Conservation (phyloP, 495 filamentous ascomycete species). For the Cryomyces minteri region DNA sequence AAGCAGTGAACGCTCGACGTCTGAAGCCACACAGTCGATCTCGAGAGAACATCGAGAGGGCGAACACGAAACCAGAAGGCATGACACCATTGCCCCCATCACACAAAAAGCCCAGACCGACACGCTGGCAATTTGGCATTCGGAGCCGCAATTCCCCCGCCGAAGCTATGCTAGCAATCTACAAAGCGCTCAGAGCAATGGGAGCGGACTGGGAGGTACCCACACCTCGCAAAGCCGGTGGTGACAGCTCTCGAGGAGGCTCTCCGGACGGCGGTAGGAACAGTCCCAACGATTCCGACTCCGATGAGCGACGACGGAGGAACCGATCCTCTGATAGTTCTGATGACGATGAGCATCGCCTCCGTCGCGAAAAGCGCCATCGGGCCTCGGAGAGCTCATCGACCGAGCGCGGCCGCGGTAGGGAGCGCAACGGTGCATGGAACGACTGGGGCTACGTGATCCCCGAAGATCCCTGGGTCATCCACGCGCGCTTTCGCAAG, state of each 20-base stretch:
- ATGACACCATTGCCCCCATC: conserved; percentile 22
- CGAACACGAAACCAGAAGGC: conserved; percentile 44
- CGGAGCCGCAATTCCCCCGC: conserved; percentile 81
- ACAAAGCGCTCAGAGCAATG: conserved; percentile 71
- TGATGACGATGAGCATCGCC: not conserved
- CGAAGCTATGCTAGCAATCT: conserved; percentile 85
- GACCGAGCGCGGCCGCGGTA: conserved; percentile 3
- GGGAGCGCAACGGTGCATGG: conserved; percentile 12
- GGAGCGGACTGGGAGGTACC: conserved; percentile 69
- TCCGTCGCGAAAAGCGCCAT: conserved; percentile 1
- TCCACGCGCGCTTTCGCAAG: conserved; percentile 72
- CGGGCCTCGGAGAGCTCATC: conserved; percentile 1
- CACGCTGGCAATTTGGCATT: conserved; percentile 96
- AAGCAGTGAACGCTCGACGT: conserved; percentile 53
- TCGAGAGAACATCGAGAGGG: conserved; percentile 37
- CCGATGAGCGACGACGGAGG: conserved; percentile 9
- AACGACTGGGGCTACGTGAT: conserved; percentile 46
- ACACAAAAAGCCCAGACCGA: conserved; percentile 44
- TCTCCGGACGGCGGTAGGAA: not conserved
- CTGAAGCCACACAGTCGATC: conserved; percentile 62
- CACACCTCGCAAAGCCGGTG: conserved; percentile 18
- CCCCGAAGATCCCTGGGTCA: conserved; percentile 90
- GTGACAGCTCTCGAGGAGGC: conserved; percentile 8
- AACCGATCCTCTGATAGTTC: conserved; percentile 9
- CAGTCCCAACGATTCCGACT: conserved; percentile 5